These are phyloP conservation scores for Plantago elongata DNA, from an alignment of 257 asterid species.

Conservation along the genomic window DNA sequence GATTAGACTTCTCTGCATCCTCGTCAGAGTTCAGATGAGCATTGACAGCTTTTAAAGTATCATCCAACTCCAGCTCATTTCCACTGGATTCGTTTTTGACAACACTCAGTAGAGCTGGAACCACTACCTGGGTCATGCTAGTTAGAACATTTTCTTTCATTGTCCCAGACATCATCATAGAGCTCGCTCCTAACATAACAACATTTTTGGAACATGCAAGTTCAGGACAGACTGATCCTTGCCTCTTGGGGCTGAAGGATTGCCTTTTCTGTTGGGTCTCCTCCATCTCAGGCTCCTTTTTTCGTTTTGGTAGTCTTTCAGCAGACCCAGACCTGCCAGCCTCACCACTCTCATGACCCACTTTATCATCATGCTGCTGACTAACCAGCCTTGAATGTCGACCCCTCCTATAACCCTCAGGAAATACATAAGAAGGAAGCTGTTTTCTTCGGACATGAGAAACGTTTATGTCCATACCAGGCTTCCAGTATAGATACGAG, in stretches of 20 bases:
- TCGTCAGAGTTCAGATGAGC: slow-evolving; percentile 20
- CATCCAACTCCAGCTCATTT: slow-evolving; percentile 17
- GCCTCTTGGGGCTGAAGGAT: slow-evolving; percentile 51
- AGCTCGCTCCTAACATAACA: slow-evolving; percentile 27
- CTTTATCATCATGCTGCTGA: slow-evolving; percentile 42
- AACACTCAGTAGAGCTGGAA: background rate
- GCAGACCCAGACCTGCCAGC: slow-evolving; percentile 37
- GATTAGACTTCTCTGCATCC: slow-evolving; percentile 29
- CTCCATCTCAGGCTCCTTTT: slow-evolving; percentile 37
- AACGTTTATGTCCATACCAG: slow-evolving; percentile 86
- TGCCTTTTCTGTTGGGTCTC: slow-evolving; percentile 51
- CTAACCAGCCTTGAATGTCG: slow-evolving; percentile 40
- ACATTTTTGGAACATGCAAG: slow-evolving; percentile 32
- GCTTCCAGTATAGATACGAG: slow-evolving; percentile 76
- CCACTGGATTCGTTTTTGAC: slow-evolving; percentile 7
- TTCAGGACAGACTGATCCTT: slow-evolving; percentile 10
- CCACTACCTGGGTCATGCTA: background rate
- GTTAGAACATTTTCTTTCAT: slow-evolving; percentile 20
- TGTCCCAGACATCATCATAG: slow-evolving; percentile 21
- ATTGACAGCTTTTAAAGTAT: slow-evolving; percentile 15
- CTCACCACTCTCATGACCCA: slow-evolving; percentile 33
- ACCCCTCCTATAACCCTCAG: slow-evolving; percentile 68
- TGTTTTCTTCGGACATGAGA: slow-evolving; percentile 89
- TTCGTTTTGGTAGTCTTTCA: slow-evolving; percentile 48
- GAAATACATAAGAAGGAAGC: slow-evolving; percentile 72